Conservation (phyloP, 78 protist species). For the Dictyostelium intermedium region DNA sequence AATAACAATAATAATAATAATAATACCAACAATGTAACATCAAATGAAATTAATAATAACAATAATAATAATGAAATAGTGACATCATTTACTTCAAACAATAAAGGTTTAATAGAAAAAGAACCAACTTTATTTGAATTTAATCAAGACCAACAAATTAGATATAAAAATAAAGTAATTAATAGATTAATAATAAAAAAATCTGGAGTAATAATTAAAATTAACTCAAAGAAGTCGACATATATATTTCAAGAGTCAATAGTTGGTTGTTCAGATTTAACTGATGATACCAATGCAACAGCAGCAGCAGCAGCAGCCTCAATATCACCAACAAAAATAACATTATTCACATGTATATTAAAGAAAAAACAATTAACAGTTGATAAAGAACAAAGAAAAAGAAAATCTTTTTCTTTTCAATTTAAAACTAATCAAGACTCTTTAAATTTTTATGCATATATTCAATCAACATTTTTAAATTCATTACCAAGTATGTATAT, state of each 20-base stretch:
- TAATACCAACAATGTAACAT: background rate
- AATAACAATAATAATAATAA: background rate
- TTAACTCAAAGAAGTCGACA: background rate
- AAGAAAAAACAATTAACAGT: background rate
- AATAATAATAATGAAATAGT: background rate
- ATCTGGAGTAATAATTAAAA: background rate
- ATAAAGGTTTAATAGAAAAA: background rate
- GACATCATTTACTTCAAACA: background rate
- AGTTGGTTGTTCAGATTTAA: background rate
- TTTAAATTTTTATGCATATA: background rate
- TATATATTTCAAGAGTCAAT: background rate
- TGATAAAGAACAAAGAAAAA: background rate
- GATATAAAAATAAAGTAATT: background rate
- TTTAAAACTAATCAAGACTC: background rate
- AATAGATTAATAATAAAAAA: background rate
- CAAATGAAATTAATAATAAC: background rate
- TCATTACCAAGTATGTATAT: background rate
- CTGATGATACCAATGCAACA: background rate
- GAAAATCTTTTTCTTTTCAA: background rate
- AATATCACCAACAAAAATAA: background rate
- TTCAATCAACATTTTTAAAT: conserved; percentile 9
- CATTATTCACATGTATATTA: background rate
- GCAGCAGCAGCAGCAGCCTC: too few species aligned
- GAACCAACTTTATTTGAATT: background rate
- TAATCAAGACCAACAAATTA: background rate